Percentiles rank a stretch among this genome's conserved stretches.
Evolutionary conservation across 139 green algal genomes (phyloP).

Genomic region (Tetratostichococcus sp.): DNA sequence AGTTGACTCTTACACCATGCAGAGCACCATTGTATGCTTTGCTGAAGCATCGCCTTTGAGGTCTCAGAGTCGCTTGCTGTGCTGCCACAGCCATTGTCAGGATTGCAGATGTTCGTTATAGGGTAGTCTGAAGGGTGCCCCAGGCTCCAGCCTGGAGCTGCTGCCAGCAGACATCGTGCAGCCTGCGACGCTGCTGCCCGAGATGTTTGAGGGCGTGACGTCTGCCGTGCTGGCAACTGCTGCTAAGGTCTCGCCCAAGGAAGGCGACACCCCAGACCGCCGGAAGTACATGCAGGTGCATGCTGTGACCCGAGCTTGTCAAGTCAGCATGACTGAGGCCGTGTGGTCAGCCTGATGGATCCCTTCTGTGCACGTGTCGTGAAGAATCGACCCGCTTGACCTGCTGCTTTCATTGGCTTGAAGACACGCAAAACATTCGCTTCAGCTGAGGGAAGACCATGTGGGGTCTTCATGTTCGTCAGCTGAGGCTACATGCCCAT

Average conservation of each 20-base stretch:
- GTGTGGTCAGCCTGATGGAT: no score
- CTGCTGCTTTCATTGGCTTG: no score
- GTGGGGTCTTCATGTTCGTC: not conserved
- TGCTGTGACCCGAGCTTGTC: no score
- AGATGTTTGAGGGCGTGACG: constrained; percentile 64
- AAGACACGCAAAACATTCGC: no score
- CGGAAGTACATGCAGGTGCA: constrained; percentile 89
- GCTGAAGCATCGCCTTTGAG: no score
- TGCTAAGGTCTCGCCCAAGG: constrained; percentile 77
- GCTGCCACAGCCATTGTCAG: no score
- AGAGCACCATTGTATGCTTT: no score
- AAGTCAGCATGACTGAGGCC: no score
- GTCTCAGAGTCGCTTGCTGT: no score
- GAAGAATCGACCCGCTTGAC: no score
- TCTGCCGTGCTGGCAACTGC: constrained; percentile 66
- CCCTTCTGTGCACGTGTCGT: no score
- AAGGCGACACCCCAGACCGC: constrained; percentile 74
- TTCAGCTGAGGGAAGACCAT: not conserved
- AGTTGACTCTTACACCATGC: no score
- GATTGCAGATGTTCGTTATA: not conserved
- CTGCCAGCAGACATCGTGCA: constrained; percentile 74
- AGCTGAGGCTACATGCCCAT: not conserved
- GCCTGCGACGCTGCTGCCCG: constrained; percentile 62
- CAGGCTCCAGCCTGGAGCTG: constrained; percentile 66
- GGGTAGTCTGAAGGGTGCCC: constrained; percentile 17